Evolutionary conservation across 1,284 basidiomycete genomes (phyloP).

Genomic region (Trichosporon sp.): DNA sequence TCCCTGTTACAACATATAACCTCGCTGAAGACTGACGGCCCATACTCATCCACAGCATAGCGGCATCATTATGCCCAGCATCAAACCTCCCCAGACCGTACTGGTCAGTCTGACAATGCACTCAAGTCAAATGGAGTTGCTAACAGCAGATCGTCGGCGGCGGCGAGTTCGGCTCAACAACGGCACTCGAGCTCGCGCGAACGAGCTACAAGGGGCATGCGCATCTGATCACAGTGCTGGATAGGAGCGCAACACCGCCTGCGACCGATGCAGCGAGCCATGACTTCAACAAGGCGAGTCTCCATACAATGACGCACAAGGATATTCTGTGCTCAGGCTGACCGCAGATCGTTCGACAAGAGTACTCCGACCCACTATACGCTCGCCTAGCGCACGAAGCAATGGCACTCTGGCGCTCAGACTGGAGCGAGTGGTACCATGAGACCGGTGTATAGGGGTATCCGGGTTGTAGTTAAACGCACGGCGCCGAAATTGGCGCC

Average conservation of each 20-base stretch:
- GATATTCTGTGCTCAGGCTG: background rate
- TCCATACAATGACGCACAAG: background rate
- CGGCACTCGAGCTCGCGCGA: constrained; percentile 16
- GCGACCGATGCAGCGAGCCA: constrained; percentile 19
- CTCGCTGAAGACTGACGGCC: background rate
- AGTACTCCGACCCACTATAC: constrained; percentile 23
- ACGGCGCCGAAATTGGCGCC: too few relatives aligned
- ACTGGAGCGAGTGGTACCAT: constrained; percentile 68
- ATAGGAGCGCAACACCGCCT: constrained; percentile 14
- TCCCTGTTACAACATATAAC: too few relatives aligned
- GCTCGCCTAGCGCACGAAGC: constrained; percentile 24
- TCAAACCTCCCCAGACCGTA: constrained; percentile 3
- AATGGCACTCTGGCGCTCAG: constrained; percentile 28
- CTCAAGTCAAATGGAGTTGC: background rate
- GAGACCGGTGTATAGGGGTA: constrained; percentile 62
- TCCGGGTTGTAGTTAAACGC: too few relatives aligned
- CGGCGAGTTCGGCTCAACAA: constrained; percentile 19
- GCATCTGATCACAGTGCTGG: constrained; percentile 18
- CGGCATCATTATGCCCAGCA: background rate
- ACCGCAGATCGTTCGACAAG: constrained; percentile 28
- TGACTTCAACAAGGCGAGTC: constrained; percentile 30
- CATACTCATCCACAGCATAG: background rate
- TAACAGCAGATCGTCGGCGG: constrained; percentile 18
- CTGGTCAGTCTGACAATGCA: background rate
- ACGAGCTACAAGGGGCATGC: constrained; percentile 12